Base-by-base conservation (phyloP, 1,284 basidiomycete genomes). In the Hortiboletus rubellus region DNA sequence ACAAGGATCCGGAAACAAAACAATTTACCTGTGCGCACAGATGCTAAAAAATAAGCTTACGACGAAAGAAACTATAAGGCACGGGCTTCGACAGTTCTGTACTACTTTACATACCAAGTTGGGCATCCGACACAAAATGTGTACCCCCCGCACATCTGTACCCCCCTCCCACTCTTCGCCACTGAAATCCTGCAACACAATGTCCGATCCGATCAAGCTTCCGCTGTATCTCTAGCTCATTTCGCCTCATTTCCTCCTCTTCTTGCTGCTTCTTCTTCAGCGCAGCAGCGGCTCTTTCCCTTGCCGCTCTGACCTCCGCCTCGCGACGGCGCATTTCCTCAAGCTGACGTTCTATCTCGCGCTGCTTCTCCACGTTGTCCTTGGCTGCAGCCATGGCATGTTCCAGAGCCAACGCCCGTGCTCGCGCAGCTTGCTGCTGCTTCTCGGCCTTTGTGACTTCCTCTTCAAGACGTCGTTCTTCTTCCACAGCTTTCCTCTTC, bases 131-230 rank as follows among this genome's bases (percentile, higher is more conserved):
- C 7, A 86, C 66, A 45, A 72, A 82, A 70, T 87, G 85, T 2
- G 55, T 6, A 1, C 86, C 86, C 17, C 79, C 85, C 1, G 75
- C 75, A 63, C 85, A 88, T 2, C 78, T 71, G 70, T 86, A 87
- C 5, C 82, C 81, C 14, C 42, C 44, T 2, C 43, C 59, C 45
- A 76, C 67, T 47, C 73, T 77, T 52, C 81, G 79, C 86, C 85
- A 88, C 22, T 50, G 65, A 63, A 50, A 87, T 11, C 86, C 85
- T 6, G 57, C 70, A 1, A 67, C 60, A 63, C 86, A 87, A 7
- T 81, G 66, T 0, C 85, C 85, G 77, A 86, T 78, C 0, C 61
- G 12, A 1, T 75, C 72, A 12, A 87, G 66, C 59, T 75, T 80
- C 40, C 18, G 55, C 64, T 85, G 84, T 4, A 73, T 76, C 61